Evolutionary conservation across 192 early-diverging fungal genomes (phyloP), one percentile per base, ranked within the genome.

Genomic region (Coemansia reversa): DNA sequence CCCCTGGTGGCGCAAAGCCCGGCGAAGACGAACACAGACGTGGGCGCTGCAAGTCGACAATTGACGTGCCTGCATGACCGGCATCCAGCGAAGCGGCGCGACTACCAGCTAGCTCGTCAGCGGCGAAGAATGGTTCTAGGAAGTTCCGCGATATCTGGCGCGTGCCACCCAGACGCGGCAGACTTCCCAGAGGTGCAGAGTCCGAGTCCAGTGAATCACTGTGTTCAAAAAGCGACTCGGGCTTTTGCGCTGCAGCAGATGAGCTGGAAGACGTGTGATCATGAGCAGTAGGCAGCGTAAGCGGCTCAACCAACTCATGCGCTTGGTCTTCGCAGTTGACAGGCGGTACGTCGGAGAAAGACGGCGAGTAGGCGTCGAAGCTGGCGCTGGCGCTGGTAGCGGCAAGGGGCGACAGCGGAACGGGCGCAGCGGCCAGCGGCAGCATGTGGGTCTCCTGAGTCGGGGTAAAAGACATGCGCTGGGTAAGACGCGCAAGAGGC

Each of bases 361-460:
- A 63, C 32, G 76, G 70, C 66, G 76, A 79, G 56, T 79, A 73
- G 27, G 63, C 59, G 20, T 61, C 76, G 33, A 69, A 58, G 62
- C 61, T 55, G 22, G 42, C 51, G 4, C 28, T 63, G n/a, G 28
- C 55, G 51, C 59, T 55, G 56, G 51, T 51, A 45, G 29, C 9
- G 19, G 11, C 52, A 0, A 29, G 25, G 6, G 52, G 52, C 25
- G 52, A 54, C 2, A 11, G 20, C n/a, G 39, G 19, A 1, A 16
- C 57, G 9, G 73, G 54, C 20, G 63, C 64, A 27, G 29, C 30
- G 12, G 42, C 71, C 24, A 79, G 68, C 48, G 76, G 71, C 49
- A 55, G 67, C 71, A 79, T 57, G 39, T 70, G 74, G 8, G 74
- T 66, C 60, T 70, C 49, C 33, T 62, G 69, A 5, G 75, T 77